Percentiles rank a stretch among this genome's conserved stretches.
Evolutionary conservation across 306 rosid genomes (phyloP).

Genomic region (Ochetophila trinervis): DNA sequence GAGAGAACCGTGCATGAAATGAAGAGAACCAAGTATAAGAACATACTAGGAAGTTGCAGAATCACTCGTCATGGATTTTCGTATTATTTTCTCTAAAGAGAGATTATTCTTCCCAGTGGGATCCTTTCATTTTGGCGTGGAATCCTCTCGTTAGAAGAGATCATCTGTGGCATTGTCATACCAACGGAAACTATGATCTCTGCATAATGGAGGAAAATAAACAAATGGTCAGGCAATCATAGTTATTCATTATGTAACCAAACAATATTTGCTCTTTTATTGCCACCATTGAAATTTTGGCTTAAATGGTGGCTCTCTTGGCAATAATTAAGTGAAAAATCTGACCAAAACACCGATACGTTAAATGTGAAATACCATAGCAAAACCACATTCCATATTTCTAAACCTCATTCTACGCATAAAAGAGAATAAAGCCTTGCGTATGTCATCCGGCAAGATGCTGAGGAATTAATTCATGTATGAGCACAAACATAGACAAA

Average conservation of each 20-base stretch:
- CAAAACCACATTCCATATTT: neutral
- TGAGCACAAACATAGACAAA: too few relatives aligned
- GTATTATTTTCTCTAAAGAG: constrained; percentile 14
- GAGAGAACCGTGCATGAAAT: neutral
- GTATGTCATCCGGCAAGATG: too few relatives aligned
- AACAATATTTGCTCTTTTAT: neutral
- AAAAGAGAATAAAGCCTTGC: too few relatives aligned
- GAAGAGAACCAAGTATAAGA: neutral
- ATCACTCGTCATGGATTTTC: neutral
- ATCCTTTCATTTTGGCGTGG: constrained; percentile 47
- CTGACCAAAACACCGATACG: neutral
- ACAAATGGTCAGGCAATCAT: neutral
- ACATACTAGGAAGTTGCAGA: constrained; percentile 1
- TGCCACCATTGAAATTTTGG: too few relatives aligned
- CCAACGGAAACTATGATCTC: constrained; percentile 90
- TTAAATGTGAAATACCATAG: neutral
- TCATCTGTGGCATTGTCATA: constrained; percentile 86
- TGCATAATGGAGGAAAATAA: constrained; percentile 33
- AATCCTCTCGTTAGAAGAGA: constrained; percentile 61
- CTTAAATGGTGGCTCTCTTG: too few relatives aligned
- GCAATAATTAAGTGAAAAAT: too few relatives aligned
- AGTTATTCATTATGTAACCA: neutral
- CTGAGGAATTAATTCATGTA: too few relatives aligned
- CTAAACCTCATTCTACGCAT: too few relatives aligned
- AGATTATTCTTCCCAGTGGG: constrained; percentile 50